These are phyloP conservation scores for Colletotrichum orbiculare DNA, from an alignment of 2,329 filamentous ascomycete species.

Conservation along the genomic window DNA sequence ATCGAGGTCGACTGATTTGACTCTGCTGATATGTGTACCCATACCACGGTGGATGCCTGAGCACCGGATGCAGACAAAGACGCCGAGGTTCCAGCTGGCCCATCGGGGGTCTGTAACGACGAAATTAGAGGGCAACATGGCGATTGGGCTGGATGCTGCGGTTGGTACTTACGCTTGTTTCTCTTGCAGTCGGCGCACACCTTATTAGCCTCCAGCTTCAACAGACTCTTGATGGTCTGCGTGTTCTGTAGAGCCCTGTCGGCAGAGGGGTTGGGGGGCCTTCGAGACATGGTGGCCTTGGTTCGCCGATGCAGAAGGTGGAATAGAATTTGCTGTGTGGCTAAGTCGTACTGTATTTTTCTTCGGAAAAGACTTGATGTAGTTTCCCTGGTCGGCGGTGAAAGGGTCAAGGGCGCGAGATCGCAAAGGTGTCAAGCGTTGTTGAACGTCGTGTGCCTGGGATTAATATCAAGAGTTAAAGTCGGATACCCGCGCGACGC, in stretches of 20 bases:
- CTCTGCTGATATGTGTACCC: slow-evolving; percentile 97
- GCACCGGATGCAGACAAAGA: slow-evolving; percentile 98
- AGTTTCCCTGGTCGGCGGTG: background rate
- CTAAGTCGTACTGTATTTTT: background rate
- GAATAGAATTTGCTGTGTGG: too few relatives aligned
- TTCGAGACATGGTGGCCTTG: slow-evolving; percentile 75
- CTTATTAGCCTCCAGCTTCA: slow-evolving; percentile 97
- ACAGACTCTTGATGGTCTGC: slow-evolving; percentile 90
- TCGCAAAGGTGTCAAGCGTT: slow-evolving; percentile 28
- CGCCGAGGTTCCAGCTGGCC: slow-evolving; percentile 98
- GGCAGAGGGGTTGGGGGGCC: slow-evolving; percentile 79
- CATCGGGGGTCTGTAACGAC: slow-evolving; percentile 84
- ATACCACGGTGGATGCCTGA: slow-evolving; percentile 98
- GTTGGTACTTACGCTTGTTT: slow-evolving; percentile 83
- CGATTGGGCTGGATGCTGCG: background rate
- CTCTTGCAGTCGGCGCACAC: slow-evolving; percentile 98
- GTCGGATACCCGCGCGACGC: slow-evolving; percentile 22
- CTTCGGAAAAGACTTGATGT: background rate
- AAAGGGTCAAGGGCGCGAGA: slow-evolving; percentile 17
- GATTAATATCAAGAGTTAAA: slow-evolving; percentile 31
- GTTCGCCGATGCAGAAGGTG: background rate
- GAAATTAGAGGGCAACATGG: slow-evolving; percentile 23
- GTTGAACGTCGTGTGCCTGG: slow-evolving; percentile 24
- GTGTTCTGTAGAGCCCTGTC: slow-evolving; percentile 94
- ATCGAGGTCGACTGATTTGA: slow-evolving; percentile 98